Conservation (phyloP, 139 green algal species). For the Nannochloris sp. region DNA sequence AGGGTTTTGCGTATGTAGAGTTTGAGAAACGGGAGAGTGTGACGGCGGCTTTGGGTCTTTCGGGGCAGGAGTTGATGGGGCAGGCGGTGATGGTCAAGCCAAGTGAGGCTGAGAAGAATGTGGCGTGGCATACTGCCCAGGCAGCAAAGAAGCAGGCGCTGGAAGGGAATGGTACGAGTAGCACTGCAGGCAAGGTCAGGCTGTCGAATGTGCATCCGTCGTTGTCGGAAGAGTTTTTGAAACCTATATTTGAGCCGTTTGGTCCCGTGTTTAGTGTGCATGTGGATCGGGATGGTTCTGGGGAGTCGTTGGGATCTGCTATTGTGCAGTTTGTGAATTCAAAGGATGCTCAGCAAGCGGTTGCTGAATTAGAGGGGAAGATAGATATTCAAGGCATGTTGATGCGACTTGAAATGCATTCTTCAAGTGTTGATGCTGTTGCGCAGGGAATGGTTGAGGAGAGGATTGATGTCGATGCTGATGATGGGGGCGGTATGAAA, state of each 20-base stretch:
- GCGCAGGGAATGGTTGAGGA: slow-evolving; percentile 13
- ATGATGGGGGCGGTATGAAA: slow-evolving; percentile 53
- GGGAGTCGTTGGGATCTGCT: slow-evolving; percentile 40
- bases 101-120: slow-evolving; percentile 91
- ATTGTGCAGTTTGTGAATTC: slow-evolving; percentile 13
- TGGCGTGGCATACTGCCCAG: slow-evolving; percentile 81
- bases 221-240: slow-evolving; percentile 58
- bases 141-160: slow-evolving; percentile 13
- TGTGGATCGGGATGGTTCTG: slow-evolving; percentile 48
- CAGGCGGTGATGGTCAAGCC: slow-evolving; percentile 89
- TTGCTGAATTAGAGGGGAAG: neutral
- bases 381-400: slow-evolving; percentile 7
- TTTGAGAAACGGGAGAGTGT: slow-evolving; percentile 70
- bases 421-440: slow-evolving; percentile 1
- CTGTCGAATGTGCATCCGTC: slow-evolving; percentile 37
- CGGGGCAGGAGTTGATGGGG: slow-evolving; percentile 68
- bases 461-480: slow-evolving; percentile 14
- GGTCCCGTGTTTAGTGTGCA: slow-evolving; percentile 61
- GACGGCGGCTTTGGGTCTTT: slow-evolving; percentile 71
- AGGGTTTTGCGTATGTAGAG: slow-evolving; percentile 97
- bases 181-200: slow-evolving; percentile 30
- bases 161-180: neutral
- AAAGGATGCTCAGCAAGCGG: neutral
- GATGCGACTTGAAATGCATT: neutral
- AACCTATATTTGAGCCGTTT: slow-evolving; percentile 78